phyloP scores from a whole-genome alignment of 768 basidiomycete genomes.

The Boletus rubescentipes region DNA sequence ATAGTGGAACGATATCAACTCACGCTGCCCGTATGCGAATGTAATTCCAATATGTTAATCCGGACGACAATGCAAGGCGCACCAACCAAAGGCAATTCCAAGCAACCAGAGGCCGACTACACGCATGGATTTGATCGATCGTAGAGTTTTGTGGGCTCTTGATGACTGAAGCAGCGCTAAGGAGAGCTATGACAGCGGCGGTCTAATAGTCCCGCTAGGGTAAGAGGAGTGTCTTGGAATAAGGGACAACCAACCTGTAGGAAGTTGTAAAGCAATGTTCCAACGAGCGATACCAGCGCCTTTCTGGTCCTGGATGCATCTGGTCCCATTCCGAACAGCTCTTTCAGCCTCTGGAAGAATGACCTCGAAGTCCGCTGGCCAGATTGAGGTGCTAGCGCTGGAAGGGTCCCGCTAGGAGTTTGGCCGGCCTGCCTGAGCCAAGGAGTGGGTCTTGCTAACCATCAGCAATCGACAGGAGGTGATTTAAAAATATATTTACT shows the following conservation, averaged over 20 bases:
- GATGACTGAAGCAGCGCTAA: slow-evolving; percentile 46
- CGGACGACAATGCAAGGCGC: slow-evolving; percentile 48
- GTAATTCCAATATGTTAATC: slow-evolving; percentile 59
- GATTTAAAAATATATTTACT: slow-evolving; percentile 17
- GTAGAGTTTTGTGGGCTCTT: slow-evolving; percentile 43
- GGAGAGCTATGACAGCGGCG: slow-evolving; percentile 47
- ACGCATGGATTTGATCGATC: slow-evolving; percentile 59
- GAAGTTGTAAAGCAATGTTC: slow-evolving; percentile 49
- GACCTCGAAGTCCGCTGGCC: slow-evolving; percentile 16
- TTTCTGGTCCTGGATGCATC: slow-evolving; percentile 51
- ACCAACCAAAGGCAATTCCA: slow-evolving; percentile 69
- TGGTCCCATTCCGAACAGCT: slow-evolving; percentile 53
- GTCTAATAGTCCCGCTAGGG: slow-evolving; percentile 38
- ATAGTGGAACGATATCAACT: slow-evolving; percentile 7
- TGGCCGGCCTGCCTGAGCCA: slow-evolving; percentile 28
- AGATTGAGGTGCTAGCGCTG: slow-evolving; percentile 1
- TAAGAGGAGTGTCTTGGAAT: neutral
- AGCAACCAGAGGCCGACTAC: slow-evolving; percentile 60
- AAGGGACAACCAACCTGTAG: slow-evolving; percentile 45
- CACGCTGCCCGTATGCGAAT: slow-evolving; percentile 34
- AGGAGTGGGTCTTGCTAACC: slow-evolving; percentile 18
- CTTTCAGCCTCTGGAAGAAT: slow-evolving; percentile 28
- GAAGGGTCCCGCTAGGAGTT: slow-evolving; percentile 12
- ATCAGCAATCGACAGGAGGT: slow-evolving; percentile 20
- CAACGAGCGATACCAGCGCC: slow-evolving; percentile 51